Conservation (phyloP, 345 rosid genomes). For the Streptanthus diversifolius region DNA sequence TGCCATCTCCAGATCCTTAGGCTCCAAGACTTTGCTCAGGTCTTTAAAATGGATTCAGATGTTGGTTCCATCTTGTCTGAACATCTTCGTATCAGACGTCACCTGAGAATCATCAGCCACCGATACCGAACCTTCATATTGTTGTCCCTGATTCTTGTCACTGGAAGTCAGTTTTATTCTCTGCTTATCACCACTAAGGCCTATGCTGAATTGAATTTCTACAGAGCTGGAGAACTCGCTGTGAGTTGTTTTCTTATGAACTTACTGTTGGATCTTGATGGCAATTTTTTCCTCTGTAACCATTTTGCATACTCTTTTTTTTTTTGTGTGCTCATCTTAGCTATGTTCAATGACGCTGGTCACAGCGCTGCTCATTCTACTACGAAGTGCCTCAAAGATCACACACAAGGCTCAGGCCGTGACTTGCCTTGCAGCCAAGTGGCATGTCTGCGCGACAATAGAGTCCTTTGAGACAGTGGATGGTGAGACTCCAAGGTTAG, state of each 20-base stretch:
- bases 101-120: slow-evolving; percentile 87
- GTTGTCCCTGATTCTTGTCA: slow-evolving; percentile 60
- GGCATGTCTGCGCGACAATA: slow-evolving; percentile 88
- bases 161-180: slow-evolving; percentile 81
- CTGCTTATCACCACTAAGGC: slow-evolving; percentile 75
- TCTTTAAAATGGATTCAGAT: slow-evolving; percentile 73
- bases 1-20: slow-evolving; percentile 94
- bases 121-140: slow-evolving; percentile 64
- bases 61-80: slow-evolving; percentile 67
- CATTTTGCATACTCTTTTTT: not conserved
- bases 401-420: slow-evolving; percentile 91
- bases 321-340: slow-evolving; percentile 36
- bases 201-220: slow-evolving; percentile 48
- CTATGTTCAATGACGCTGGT: slow-evolving; percentile 75
- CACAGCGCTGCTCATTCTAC: slow-evolving; percentile 53
- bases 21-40: slow-evolving; percentile 73
- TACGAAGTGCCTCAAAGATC: slow-evolving; percentile 85
- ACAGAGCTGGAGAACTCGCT: slow-evolving; percentile 82
- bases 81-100: slow-evolving; percentile 81
- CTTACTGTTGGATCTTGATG: not conserved
- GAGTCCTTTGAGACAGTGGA: slow-evolving; percentile 60
- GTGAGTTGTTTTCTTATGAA: slow-evolving; percentile 37
- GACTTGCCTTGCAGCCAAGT: slow-evolving; percentile 86
- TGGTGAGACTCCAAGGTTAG: slow-evolving; percentile 59
- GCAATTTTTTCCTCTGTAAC: not conserved